Evolutionary conservation across 2,329 filamentous ascomycete species (phyloP), one percentile per base, ranked within the genome.

Genomic region (Byssothecium circinans): DNA sequence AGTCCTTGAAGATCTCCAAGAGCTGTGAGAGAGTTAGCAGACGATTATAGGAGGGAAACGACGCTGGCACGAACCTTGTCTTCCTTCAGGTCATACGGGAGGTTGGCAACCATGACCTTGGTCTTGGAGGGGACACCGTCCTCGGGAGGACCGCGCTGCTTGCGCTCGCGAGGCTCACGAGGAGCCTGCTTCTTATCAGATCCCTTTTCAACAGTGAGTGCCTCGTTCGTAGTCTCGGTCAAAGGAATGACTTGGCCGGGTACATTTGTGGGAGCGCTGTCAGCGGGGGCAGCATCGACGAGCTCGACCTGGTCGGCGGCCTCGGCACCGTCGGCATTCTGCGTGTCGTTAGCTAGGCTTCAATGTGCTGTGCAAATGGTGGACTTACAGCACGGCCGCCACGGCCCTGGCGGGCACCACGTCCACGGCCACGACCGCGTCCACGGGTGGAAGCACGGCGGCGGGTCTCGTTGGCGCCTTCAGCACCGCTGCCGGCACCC

Each of bases 101-200:
- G 85, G 81, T 99, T 99, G 70, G 94, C 94, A 69, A 99, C 94
- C 94, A 99, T 99, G 78, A 99, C 68, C 88, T 99, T 99, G 76
- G 89, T 97, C 87, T 96, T 96, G 76, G 92, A 97, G 60, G 94
- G 87, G 69, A 99, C 89, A 63, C 94, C 94, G 73, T 99, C 92
- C 75, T 95, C 92, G 52, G 94, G 94, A 58, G 94, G 94, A 56
- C 94, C 94, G 74, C 94, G 91, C 84, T 96, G 84, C 78, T 84
- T 85, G 73, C 82, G 83, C 63, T 81, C 77, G 64, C 76, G 78
- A 56, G 75, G 83, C 63, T 81, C 77, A 65, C 76, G 77, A 56
- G 75, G 65, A 66, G 71, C 71, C 57, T 70, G 67, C 69, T 76
- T 75, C 62, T 76, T 72, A 45, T 71, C 74, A 51, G 68, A 71